These are phyloP conservation scores for Botrytis aclada DNA, from an alignment of 2,329 filamentous ascomycete genomes.

Conservation along the genomic window DNA sequence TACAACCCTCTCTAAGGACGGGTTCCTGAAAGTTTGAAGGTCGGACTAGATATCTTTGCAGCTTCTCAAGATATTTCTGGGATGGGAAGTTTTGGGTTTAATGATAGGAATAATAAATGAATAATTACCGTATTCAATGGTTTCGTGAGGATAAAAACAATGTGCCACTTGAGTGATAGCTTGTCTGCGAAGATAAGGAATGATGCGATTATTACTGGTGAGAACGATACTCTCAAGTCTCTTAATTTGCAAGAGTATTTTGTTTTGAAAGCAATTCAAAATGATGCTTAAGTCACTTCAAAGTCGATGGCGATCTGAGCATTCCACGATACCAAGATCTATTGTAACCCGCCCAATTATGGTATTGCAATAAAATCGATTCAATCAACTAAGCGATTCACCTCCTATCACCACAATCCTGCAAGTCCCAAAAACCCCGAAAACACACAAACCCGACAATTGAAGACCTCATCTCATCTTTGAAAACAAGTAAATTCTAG, in stretches of 20 bases:
- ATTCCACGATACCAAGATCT: neutral
- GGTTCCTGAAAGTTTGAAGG: neutral
- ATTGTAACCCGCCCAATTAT: neutral
- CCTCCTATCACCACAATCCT: neutral
- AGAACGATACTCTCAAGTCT: neutral
- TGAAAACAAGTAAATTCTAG: neutral
- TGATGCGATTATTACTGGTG: neutral
- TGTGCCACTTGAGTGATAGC: neutral
- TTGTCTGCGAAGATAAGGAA: neutral
- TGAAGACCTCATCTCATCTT: neutral
- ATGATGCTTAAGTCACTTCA: neutral
- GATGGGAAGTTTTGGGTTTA: neutral
- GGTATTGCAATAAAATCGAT: neutral
- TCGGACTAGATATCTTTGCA: neutral
- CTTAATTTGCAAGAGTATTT: neutral
- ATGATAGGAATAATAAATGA: neutral
- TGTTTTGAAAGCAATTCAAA: neutral
- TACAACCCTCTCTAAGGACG: neutral
- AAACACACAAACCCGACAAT: neutral
- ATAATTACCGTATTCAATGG: rapidly evolving
- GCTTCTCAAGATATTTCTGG: too few species aligned
- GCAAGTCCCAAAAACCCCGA: neutral
- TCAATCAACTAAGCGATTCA: neutral
- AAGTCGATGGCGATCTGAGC: neutral
- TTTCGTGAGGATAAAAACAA: neutral